Evolutionary conservation across 1,284 basidiomycete genomes (phyloP).

Genomic region (Ganoderma sinense): DNA sequence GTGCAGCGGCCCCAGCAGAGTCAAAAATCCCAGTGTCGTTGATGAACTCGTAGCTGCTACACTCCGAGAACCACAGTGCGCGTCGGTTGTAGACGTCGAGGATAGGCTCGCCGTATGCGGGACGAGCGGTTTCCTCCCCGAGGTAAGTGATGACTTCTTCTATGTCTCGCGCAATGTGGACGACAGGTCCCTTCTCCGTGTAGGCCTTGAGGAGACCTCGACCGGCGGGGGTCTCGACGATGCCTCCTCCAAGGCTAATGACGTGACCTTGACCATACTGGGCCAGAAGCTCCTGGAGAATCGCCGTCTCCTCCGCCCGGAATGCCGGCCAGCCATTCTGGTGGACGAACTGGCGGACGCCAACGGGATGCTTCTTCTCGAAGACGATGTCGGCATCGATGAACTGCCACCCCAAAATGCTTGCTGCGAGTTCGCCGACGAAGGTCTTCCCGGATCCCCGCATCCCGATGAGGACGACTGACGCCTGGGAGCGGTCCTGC

Average conservation of each 20-base stretch:
- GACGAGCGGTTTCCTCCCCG: conserved; percentile 76
- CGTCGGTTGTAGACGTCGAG: conserved; percentile 86
- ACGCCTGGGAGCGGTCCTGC: conserved; percentile 57
- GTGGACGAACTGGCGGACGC: conserved; percentile 82
- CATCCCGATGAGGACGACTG: conserved; percentile 94
- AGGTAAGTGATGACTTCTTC: conserved; percentile 84
- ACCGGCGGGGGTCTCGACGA: conserved; percentile 87
- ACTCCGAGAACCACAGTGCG: conserved; percentile 89
- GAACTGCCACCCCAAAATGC: conserved; percentile 78
- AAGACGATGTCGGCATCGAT: conserved; percentile 92
- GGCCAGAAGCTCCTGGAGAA: conserved; percentile 68
- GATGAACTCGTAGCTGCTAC: conserved; percentile 86
- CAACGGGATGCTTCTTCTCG: conserved; percentile 66
- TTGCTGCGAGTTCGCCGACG: conserved; percentile 83
- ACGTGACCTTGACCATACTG: conserved; percentile 71
- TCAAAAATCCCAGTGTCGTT: conserved; percentile 67
- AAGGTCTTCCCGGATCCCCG: conserved; percentile 96
- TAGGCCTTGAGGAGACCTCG: conserved; percentile 78
- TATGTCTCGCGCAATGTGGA: conserved; percentile 76
- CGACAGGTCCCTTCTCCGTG: conserved; percentile 68
- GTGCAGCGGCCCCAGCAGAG: neutral
- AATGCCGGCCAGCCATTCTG: conserved; percentile 83
- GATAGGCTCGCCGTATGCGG: conserved; percentile 89
- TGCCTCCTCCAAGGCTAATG: conserved; percentile 94
- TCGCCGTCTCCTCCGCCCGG: conserved; percentile 66